Evolutionary conservation across 2,329 filamentous ascomycete species (phyloP), one percentile per base, ranked within the genome.

Genomic region (Aspergillus sp.): DNA sequence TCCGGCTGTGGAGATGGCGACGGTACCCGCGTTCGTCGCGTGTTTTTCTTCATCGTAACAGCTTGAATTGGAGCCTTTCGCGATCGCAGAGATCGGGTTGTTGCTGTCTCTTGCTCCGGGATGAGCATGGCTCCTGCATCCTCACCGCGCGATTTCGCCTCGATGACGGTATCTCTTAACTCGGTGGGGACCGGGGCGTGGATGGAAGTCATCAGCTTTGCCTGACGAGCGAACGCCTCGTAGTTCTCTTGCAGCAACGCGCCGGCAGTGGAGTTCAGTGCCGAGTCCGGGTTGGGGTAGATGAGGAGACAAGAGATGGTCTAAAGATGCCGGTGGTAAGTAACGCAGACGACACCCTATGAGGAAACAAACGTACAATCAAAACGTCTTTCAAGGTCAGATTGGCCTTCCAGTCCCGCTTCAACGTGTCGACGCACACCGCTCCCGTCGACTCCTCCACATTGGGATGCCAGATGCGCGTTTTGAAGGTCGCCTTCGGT

Each of bases 361-460:
- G 45, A 4, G 29, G 20, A 44, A 6, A 36, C 7, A n/a, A 16
- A 69, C 75, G 61, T 59, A 77, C 75, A 47, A 78, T 64, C 16
- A 86, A 68, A 3, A 86, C 81, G 70, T 86, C 82, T 44, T 80
- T 71, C 46, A 87, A 64, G 21, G 81, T 85, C 57, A 86, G 67
- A 23, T 73, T 79, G 13, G 76, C 71, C 52, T 81, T 78, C 84
- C 84, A 87, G 60, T 86, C 84, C 44, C 81, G 74, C 70, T 86
- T 87, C 42, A 87, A 63, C 2, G 84, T 86, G 69, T 86, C 84
- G 3, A 87, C 81, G 55, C 84, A 87, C 3, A 87, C 82, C 1
- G 79, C 79, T 4, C 84, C 84, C 0, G 80, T 82, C n/a, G 75
- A 71, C 48, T 84, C 81, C 56, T 86, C 83, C 46, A 87, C 80